phyloP scores from a whole-genome alignment of 2,329 filamentous ascomycete genomes.

The Alternaria longipes region DNA sequence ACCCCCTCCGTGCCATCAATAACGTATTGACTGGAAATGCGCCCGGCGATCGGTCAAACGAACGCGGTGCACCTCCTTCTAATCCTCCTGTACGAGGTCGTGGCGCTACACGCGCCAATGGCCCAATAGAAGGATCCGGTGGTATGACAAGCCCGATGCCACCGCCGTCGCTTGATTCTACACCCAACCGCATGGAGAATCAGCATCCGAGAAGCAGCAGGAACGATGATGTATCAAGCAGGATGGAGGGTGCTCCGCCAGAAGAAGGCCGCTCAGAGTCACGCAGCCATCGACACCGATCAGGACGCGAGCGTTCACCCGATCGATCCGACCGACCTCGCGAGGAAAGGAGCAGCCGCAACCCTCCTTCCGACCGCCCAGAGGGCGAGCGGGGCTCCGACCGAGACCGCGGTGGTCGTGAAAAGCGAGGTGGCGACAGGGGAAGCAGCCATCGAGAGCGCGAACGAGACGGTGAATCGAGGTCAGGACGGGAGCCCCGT shows the following conservation, averaged over 20 bases:
- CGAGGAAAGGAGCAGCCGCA: slow-evolving; percentile 40
- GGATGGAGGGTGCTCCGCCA: slow-evolving; percentile 28
- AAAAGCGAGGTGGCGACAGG: slow-evolving; percentile 38
- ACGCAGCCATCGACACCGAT: slow-evolving; percentile 41
- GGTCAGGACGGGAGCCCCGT: slow-evolving; percentile 25
- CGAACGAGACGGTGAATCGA: slow-evolving; percentile 27
- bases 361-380: slow-evolving; percentile 23
- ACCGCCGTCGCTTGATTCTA: slow-evolving; percentile 37
- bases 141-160: slow-evolving; percentile 32
- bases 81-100: slow-evolving; percentile 46
- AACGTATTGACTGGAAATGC: slow-evolving; percentile 40
- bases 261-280: slow-evolving; percentile 41
- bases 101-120: slow-evolving; percentile 40
- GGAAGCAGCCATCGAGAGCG: slow-evolving; percentile 33
- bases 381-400: slow-evolving; percentile 38
- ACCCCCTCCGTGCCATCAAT: slow-evolving; percentile 40
- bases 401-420: slow-evolving; percentile 38
- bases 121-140: slow-evolving; percentile 26
- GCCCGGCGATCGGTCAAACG: slow-evolving; percentile 34
- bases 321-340: slow-evolving; percentile 37
- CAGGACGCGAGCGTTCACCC: slow-evolving; percentile 37
- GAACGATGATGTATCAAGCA: slow-evolving; percentile 25
- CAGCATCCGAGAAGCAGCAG: slow-evolving; percentile 33
- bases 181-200: slow-evolving; percentile 36
- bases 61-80: slow-evolving; percentile 20